These are phyloP conservation scores for Mortierella sp. DNA, from an alignment of 371 early-diverging fungal genomes.

Conservation along the genomic window DNA sequence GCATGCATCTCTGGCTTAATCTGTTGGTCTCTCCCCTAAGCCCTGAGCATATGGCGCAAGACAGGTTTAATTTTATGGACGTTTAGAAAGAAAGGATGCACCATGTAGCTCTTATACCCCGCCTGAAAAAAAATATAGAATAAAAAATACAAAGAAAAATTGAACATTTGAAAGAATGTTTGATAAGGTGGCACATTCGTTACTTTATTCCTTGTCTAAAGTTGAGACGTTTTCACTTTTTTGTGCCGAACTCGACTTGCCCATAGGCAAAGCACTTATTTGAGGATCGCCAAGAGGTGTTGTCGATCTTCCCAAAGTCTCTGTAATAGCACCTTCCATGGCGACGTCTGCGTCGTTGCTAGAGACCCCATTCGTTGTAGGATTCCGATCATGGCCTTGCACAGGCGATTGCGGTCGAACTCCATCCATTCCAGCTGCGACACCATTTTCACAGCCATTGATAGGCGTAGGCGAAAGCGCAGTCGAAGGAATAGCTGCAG, in stretches of 20 bases:
- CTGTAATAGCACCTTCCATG: neutral
- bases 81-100: neutral
- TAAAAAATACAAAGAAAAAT: neutral
- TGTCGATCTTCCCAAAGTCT: neutral
- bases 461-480: neutral
- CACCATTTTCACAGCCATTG: neutral
- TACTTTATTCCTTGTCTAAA: neutral
- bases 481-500: neutral
- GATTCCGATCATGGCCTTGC: neutral
- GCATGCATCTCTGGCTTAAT: constrained; percentile 55
- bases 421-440: neutral
- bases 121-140: neutral
- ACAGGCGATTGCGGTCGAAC: neutral
- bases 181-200: neutral
- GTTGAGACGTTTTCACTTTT: neutral
- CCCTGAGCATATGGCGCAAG: constrained; percentile 47
- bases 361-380: neutral
- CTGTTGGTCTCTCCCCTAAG: constrained; percentile 49
- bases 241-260: neutral
- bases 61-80: constrained; percentile 30
- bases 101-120: too few relatives aligned
- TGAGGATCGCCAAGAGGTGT: neutral
- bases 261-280: neutral
- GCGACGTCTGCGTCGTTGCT: neutral
- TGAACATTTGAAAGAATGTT: neutral